These are phyloP conservation scores for Reutealis trisperma DNA, from an alignment of 345 rosid species.

Conservation along the genomic window DNA sequence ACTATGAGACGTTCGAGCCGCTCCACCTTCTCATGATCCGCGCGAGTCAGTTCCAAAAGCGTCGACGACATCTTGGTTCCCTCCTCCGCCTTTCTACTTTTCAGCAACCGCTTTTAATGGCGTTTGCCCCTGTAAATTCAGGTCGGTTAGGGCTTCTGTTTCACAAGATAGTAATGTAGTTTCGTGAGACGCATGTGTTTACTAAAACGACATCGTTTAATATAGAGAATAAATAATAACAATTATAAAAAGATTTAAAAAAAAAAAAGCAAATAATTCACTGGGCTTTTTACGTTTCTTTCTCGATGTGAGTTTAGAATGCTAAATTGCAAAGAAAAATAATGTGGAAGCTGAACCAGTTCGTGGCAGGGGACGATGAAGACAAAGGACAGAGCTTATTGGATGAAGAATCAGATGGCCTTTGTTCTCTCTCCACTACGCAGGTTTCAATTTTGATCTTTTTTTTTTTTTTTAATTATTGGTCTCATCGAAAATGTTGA, in stretches of 20 bases:
- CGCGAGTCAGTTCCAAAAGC: slow-evolving; percentile 81
- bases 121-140: not conserved
- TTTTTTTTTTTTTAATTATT: not conserved
- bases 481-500: not conserved
- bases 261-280: no score
- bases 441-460: slow-evolving; percentile 49
- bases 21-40: slow-evolving; percentile 89
- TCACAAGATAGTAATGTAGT: not conserved
- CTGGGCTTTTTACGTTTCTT: not conserved
- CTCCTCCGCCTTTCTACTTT: not conserved
- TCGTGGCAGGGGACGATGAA: slow-evolving; percentile 52
- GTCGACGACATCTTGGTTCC: slow-evolving; percentile 71
- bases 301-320: not conserved
- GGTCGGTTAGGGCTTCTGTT: not conserved
- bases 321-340: not conserved
- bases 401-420: slow-evolving; percentile 67
- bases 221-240: not conserved
- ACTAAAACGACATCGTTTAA: not conserved
- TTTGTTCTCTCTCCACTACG: slow-evolving; percentile 65
- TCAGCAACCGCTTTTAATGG: not conserved
- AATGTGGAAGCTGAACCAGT: slow-evolving; percentile 63
- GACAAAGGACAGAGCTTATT: slow-evolving; percentile 44
- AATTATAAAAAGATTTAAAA: no score
- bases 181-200: not conserved
- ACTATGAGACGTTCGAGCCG: slow-evolving; percentile 80